Base-by-base conservation (phyloP, 2,329 filamentous ascomycete genomes). In the Bipolaris cookei region DNA sequence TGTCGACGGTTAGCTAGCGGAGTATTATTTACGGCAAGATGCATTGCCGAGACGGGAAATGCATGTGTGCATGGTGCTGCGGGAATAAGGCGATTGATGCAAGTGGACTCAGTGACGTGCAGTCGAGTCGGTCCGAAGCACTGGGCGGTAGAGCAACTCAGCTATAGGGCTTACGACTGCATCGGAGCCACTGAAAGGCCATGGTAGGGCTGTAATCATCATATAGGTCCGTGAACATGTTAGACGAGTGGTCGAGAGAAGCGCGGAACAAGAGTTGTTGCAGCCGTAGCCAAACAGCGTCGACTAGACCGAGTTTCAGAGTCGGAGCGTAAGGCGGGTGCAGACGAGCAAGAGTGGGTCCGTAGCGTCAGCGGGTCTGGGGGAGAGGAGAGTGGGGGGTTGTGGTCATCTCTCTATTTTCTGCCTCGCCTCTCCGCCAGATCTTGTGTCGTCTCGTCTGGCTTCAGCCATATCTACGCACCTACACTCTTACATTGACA, bases 321-420 rank as follows among this genome's bases (percentile, higher is more conserved):
- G 20, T 18, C 11, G 39, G 45, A n/a, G 32, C 13, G 45, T 10
- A 14, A 41, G 35, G 46, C n/a, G n/a, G 11, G 23, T 10, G 45
- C 28, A 47, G 14, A 30, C 32, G 18, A n/a, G 43, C 20, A 42
- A 28, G 23, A 53, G 57, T 56, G 57, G 57, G 38, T 37, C 57
- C 13, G 38, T 38, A 38, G 53, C 57, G 53, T 57, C 54, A 56
- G 57, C 54, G 57, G 39, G 23, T 25, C 38, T 41, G 18, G 18
- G 38, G 18, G 10, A 13, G 18, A 20, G 38, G 6, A 25, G 21
- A 39, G 39, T 6, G 16, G n/a, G 20, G 39, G 34, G 43, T 28
- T 14, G 35, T 42, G 46, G 43, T 51, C 48, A 52, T 56, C 52
- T 34, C 47, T 59, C 47, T 42, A 38, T n/a, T n/a, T 10, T 11